Conservation (phyloP, 352 stramenopile genomes). For the Pythium plurisporium region DNA sequence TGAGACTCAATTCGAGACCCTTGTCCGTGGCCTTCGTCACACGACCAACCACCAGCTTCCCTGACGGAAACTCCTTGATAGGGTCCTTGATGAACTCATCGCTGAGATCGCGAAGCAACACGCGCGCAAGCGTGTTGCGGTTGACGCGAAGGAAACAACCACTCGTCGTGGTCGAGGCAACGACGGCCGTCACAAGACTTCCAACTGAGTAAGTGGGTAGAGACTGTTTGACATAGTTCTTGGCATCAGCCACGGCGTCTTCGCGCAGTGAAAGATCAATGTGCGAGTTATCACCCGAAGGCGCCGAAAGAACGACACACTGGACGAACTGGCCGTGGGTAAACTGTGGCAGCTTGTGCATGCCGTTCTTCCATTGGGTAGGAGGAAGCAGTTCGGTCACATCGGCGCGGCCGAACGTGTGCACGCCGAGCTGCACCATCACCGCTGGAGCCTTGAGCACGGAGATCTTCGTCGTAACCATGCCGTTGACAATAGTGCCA, state of each 20-base stretch:
- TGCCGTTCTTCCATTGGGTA: constrained; percentile 60
- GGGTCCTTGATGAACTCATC: constrained; percentile 95
- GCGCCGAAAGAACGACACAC: constrained; percentile 71
- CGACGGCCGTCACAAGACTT: constrained; percentile 88
- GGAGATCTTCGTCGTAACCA: constrained; percentile 72
- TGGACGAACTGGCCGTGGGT: constrained; percentile 58
- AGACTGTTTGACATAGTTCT: constrained; percentile 50
- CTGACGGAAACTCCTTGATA: constrained; percentile 79
- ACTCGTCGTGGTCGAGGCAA: constrained; percentile 88
- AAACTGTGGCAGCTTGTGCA: constrained; percentile 67
- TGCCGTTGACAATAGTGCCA: constrained; percentile 59
- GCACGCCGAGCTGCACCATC: constrained; percentile 79
- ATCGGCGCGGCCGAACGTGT: constrained; percentile 78
- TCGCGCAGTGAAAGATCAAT: constrained; percentile 77
- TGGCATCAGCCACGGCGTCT: constrained; percentile 48
- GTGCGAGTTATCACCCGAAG: constrained; percentile 32
- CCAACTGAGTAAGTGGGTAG: constrained; percentile 42
- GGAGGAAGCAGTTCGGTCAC: constrained; percentile 66
- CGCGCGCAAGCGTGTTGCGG: constrained; percentile 80
- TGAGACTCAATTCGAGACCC: constrained; percentile 91
- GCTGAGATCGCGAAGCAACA: constrained; percentile 94
- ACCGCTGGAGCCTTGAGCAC: constrained; percentile 70
- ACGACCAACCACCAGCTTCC: constrained; percentile 93
- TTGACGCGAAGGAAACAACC: constrained; percentile 94
- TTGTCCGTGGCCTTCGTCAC: constrained; percentile 86